Percentiles rank a stretch among this genome's conserved stretches.
These are phyloP conservation scores for Jasminum sambac DNA, from an alignment of 257 asterid species.

Conservation along the genomic window DNA sequence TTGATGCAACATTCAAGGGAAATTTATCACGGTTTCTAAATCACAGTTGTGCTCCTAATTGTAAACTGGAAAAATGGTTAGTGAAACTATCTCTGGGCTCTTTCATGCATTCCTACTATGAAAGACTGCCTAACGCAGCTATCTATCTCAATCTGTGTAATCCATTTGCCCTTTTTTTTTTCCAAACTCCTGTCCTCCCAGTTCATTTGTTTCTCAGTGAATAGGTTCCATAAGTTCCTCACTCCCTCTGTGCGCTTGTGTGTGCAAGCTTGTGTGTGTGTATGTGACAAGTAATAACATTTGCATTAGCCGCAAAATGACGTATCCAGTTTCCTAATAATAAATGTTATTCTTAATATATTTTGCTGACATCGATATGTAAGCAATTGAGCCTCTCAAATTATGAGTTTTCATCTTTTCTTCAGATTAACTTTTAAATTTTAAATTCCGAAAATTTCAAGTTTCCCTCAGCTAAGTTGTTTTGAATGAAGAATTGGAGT, in stretches of 20 bases:
- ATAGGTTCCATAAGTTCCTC: not conserved
- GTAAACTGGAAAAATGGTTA: constrained; percentile 92
- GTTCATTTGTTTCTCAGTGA: not conserved
- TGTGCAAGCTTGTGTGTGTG: too few species aligned
- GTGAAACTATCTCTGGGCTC: constrained; percentile 28
- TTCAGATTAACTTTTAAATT: not conserved
- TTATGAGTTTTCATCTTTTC: not conserved
- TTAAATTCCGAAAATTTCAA: not conserved
- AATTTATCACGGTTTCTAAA: constrained; percentile 86
- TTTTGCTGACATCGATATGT: not conserved
- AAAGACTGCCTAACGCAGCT: not conserved
- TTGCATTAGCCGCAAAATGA: not conserved
- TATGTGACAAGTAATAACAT: not conserved
- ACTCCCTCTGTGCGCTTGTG: too few species aligned
- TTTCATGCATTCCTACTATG: constrained; percentile 7
- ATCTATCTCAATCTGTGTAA: not conserved
- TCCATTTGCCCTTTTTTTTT: not conserved
- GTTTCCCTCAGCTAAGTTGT: not conserved
- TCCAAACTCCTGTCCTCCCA: not conserved
- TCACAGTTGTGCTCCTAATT: constrained; percentile 92
- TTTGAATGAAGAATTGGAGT: not conserved
- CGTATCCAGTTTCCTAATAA: not conserved
- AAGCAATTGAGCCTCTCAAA: not conserved
- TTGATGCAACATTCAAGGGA: constrained; percentile 95
- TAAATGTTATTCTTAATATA: not conserved